Conservation (phyloP, 208 protist species). For the Crithidia sp. region DNA sequence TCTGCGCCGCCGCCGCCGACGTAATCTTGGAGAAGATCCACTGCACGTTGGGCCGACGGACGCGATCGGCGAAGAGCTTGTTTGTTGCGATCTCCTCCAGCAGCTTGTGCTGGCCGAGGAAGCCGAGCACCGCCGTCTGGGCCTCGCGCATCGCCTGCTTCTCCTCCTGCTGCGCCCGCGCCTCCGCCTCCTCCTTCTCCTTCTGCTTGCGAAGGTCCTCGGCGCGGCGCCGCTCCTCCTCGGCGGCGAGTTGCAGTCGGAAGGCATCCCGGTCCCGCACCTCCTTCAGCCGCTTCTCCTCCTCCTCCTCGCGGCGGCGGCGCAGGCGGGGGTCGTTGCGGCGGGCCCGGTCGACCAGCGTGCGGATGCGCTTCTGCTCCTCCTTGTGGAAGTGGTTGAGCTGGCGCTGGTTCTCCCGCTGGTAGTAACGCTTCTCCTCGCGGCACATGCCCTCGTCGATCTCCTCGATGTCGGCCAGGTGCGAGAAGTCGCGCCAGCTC, state of each 20-base stretch:
- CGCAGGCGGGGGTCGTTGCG: slow-evolving; percentile 94
- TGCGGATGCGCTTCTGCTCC: slow-evolving; percentile 90
- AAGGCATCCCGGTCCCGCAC: slow-evolving; percentile 71
- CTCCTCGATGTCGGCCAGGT: slow-evolving; percentile 93
- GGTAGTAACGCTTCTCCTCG: slow-evolving; percentile 97
- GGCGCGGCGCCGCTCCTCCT: slow-evolving; percentile 65
- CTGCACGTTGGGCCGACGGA: slow-evolving; percentile 67
- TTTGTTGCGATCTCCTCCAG: slow-evolving; percentile 74
- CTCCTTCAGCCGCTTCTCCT: slow-evolving; percentile 68
- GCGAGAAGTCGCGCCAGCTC: slow-evolving; percentile 96
- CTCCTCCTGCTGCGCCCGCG: slow-evolving; percentile 35
- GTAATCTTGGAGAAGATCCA: slow-evolving; percentile 81
- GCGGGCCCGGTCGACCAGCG: slow-evolving; percentile 89
- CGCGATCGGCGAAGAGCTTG: slow-evolving; percentile 68
- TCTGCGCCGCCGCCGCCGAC: slow-evolving; percentile 43
- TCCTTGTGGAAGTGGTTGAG: slow-evolving; percentile 81
- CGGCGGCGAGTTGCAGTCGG: slow-evolving; percentile 66
- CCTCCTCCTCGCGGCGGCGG: slow-evolving; percentile 78
- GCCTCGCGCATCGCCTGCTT: slow-evolving; percentile 63
- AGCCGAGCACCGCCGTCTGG: slow-evolving; percentile 45
- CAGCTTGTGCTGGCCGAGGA: slow-evolving; percentile 52
- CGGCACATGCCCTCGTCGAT: slow-evolving; percentile 92
- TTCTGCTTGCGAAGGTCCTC: slow-evolving; percentile 45
- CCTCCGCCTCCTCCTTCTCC: slow-evolving; percentile 54
- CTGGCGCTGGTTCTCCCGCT: slow-evolving; percentile 95